phyloP scores from a whole-genome alignment of 2,329 filamentous ascomycete genomes.

The Fusarium sp. region DNA sequence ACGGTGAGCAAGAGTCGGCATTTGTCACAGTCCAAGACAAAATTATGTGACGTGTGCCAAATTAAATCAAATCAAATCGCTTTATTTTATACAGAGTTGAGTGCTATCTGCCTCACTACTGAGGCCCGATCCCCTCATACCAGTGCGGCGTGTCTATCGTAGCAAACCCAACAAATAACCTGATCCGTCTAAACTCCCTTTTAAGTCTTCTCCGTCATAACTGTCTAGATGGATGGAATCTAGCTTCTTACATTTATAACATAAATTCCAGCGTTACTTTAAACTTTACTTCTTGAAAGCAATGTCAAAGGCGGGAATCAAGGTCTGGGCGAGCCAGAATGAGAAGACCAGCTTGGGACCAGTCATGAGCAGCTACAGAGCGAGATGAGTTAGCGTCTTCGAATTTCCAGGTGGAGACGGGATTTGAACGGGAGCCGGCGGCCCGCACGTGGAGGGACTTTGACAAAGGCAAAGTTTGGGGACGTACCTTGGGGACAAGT shows the following conservation, averaged over 20 bases:
- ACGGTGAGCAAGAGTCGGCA: slow-evolving; percentile 26
- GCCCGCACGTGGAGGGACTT: neutral
- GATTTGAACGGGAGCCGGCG: slow-evolving; percentile 15
- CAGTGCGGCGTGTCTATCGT: slow-evolving; percentile 44
- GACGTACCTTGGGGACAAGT: slow-evolving; percentile 84
- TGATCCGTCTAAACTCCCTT: slow-evolving; percentile 44
- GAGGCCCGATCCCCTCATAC: slow-evolving; percentile 37
- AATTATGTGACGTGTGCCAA: slow-evolving; percentile 36
- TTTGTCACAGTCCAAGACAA: slow-evolving; percentile 15
- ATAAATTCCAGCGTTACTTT: slow-evolving; percentile 25
- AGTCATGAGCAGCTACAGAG: slow-evolving; percentile 87
- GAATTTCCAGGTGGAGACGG: slow-evolving; percentile 28
- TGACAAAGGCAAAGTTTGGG: neutral
- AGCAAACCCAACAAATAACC: slow-evolving; percentile 42
- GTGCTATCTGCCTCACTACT: slow-evolving; percentile 38
- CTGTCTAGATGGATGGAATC: slow-evolving; percentile 29
- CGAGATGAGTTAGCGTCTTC: slow-evolving; percentile 39
- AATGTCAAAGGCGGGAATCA: slow-evolving; percentile 90
- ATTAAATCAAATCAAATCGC: slow-evolving; percentile 53
- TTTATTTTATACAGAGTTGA: slow-evolving; percentile 52
- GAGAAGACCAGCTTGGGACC: slow-evolving; percentile 99
- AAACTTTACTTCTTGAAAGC: slow-evolving; percentile 54
- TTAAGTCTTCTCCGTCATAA: slow-evolving; percentile 14
- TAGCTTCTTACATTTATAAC: slow-evolving; percentile 37
- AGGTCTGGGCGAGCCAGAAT: slow-evolving; percentile 98